Percentiles rank a stretch among this genome's conserved stretches.
phyloP scores from a whole-genome alignment of 108 stramenopile genomes.

The Bacterosira constricta region DNA sequence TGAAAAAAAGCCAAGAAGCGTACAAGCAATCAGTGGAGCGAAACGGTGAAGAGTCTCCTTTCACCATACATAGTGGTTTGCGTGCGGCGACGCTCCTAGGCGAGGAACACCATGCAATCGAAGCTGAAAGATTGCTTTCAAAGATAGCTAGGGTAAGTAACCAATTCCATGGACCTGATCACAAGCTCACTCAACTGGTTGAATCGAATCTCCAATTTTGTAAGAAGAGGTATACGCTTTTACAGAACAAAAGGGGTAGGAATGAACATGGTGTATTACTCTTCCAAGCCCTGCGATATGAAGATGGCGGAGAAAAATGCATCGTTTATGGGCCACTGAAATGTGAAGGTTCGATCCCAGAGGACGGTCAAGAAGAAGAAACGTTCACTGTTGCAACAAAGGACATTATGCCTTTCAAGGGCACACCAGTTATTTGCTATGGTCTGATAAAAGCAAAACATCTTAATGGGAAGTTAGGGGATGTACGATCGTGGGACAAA shows the following conservation, averaged over 20 bases:
- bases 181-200: not conserved
- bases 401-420: not conserved
- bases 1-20: too few species aligned
- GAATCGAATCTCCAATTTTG: not conserved
- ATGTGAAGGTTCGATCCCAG: conserved; percentile 4
- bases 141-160: not conserved
- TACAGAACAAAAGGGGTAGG: too few species aligned
- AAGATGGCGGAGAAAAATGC: not conserved
- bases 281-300: conserved; percentile 13
- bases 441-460: not conserved
- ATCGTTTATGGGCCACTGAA: conserved; percentile 7
- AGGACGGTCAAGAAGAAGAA: not conserved
- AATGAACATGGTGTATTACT: not conserved
- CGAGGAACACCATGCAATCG: not conserved
- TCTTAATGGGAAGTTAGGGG: conserved; percentile 16
- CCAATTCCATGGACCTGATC: not conserved
- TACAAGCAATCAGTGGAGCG: too few species aligned
- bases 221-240: not conserved
- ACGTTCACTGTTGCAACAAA: not conserved
- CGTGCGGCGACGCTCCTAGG: not conserved
- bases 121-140: not conserved
- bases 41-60: too few species aligned
- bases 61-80: too few species aligned
- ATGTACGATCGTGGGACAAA: not conserved
- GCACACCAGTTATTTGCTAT: conserved; percentile 14